phyloP scores from a whole-genome alignment of 345 rosid genomes.

The Gossypium herbaceum region DNA sequence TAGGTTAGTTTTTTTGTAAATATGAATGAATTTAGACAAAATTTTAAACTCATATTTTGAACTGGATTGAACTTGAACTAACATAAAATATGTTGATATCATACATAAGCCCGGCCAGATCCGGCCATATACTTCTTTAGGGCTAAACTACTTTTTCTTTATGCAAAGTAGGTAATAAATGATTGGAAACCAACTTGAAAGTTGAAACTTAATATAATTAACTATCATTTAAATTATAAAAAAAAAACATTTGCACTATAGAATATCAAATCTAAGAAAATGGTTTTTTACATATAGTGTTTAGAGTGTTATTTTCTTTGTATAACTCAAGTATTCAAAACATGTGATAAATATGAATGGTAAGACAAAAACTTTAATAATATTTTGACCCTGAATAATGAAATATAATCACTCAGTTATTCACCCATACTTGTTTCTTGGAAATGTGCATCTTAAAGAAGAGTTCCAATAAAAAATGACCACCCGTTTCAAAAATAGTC shows the following conservation, averaged over 20 bases:
- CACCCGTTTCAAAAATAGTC: background rate
- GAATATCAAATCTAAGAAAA: background rate
- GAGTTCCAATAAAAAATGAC: background rate
- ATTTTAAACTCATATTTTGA: too few relatives aligned
- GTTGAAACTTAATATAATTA: too few relatives aligned
- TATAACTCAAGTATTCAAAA: background rate
- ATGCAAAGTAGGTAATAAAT: too few relatives aligned
- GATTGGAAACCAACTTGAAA: background rate
- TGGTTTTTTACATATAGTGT: background rate
- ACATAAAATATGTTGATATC: too few relatives aligned
- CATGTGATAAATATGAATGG: constrained; percentile 1
- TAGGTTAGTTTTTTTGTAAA: too few relatives aligned
- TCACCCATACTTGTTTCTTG: background rate
- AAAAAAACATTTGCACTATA: background rate
- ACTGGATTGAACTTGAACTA: rapidly evolving
- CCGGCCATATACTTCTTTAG: too few relatives aligned
- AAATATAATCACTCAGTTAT: background rate
- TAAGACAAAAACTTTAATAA: background rate
- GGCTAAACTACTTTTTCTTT: too few relatives aligned
- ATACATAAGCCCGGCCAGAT: too few relatives aligned
- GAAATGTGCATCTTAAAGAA: background rate
- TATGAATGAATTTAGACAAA: too few relatives aligned
- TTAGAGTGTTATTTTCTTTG: background rate
- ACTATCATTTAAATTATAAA: background rate
- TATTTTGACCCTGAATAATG: background rate